phyloP scores from a whole-genome alignment of 768 basidiomycete genomes.

The Macrolepiota fuliginosa region DNA sequence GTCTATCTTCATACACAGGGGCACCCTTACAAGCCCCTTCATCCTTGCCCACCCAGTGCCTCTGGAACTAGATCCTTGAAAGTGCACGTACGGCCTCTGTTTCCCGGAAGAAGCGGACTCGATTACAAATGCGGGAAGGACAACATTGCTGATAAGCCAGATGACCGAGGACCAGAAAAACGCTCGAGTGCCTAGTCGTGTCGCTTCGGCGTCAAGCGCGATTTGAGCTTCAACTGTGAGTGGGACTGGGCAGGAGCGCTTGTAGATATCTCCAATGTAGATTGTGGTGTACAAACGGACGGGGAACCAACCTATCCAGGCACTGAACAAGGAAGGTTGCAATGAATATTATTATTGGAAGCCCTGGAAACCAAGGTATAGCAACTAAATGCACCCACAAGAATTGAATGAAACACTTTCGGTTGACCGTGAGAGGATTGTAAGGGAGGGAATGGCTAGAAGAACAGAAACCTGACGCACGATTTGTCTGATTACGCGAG shows the following conservation, averaged over 20 bases:
- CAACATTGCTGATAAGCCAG: constrained; percentile 61
- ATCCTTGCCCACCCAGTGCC: constrained; percentile 20
- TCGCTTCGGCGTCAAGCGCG: constrained; percentile 62
- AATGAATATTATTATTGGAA: background rate
- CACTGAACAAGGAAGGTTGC: constrained; percentile 35
- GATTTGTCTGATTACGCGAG: constrained; percentile 74
- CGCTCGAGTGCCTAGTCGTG: constrained; percentile 80
- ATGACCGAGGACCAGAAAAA: constrained; percentile 76
- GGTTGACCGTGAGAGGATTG: background rate
- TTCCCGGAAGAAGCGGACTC: constrained; percentile 22
- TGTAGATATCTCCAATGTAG: constrained; percentile 88
- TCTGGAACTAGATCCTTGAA: background rate
- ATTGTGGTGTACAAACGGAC: constrained; percentile 84
- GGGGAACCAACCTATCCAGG: constrained; percentile 93
- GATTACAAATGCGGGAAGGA: constrained; percentile 65
- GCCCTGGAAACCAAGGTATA: background rate
- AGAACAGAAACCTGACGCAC: constrained; percentile 40
- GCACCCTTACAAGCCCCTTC: constrained; percentile 23
- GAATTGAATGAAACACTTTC: constrained; percentile 75
- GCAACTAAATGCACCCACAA: constrained; percentile 48
- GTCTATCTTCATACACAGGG: constrained; percentile 51
- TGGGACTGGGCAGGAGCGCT: constrained; percentile 35
- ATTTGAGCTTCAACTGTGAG: constrained; percentile 24
- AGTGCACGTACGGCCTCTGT: background rate
- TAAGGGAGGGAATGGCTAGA: background rate